A percentile compares a stretch with the other conserved stretches of the same genome.
These are phyloP conservation scores for Fusarium nematophilum DNA, from an alignment of 2,329 filamentous ascomycete genomes.

Conservation along the genomic window DNA sequence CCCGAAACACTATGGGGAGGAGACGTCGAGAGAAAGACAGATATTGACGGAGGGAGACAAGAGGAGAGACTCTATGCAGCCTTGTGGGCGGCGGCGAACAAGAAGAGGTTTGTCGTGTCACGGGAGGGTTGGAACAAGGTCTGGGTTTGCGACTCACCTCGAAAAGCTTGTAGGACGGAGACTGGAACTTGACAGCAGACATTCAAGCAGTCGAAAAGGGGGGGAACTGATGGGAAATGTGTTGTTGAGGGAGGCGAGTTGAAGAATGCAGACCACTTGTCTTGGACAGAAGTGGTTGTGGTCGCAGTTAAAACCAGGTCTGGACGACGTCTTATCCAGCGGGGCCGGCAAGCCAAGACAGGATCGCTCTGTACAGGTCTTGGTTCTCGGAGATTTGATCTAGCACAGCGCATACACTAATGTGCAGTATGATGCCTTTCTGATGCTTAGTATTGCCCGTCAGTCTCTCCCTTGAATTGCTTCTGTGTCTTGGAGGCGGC, in stretches of 20 bases:
- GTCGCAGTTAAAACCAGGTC: conserved; percentile 51
- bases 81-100: conserved; percentile 23
- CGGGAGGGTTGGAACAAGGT: conserved; percentile 48
- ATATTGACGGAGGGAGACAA: conserved; percentile 16
- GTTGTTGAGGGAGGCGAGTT: conserved; percentile 43
- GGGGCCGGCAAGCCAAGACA: conserved; percentile 46
- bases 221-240: conserved; percentile 50
- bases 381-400: conserved; percentile 55
- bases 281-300: conserved; percentile 50
- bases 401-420: conserved; percentile 46
- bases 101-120: conserved; percentile 36
- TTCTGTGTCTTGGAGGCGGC: conserved; percentile 48
- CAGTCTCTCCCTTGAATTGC: conserved; percentile 49
- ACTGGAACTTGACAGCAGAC: conserved; percentile 68
- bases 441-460: conserved; percentile 46
- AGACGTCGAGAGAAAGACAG: conserved; percentile 26
- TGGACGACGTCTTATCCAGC: conserved; percentile 53
- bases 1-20: conserved; percentile 34
- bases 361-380: conserved; percentile 44
- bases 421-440: conserved; percentile 47
- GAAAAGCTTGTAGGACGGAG: conserved; percentile 67
- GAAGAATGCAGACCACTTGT: conserved; percentile 53
- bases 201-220: conserved; percentile 61
- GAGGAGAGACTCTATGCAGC: conserved; percentile 25
- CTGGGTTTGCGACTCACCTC: conserved; percentile 63